Evolutionary conservation across 768 basidiomycete genomes (phyloP).

Genomic region (Leccinellum rugosiceps): DNA sequence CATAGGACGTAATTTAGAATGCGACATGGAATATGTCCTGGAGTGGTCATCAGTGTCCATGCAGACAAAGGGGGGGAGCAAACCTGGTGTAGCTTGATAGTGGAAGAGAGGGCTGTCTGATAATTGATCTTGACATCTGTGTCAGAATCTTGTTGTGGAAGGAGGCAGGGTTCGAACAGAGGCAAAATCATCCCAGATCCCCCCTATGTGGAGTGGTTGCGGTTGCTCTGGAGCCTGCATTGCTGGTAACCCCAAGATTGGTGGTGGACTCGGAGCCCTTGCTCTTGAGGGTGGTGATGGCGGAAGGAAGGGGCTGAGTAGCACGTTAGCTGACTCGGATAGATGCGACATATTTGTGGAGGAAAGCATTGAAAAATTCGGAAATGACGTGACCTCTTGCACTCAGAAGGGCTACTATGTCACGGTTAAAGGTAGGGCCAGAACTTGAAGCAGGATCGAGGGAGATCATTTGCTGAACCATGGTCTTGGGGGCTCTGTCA

Average conservation of each 20-base stretch:
- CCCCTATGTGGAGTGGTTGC: slow-evolving; percentile 81
- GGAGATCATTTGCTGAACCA: slow-evolving; percentile 89
- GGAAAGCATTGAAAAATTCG: slow-evolving; percentile 91
- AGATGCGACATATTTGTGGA: slow-evolving; percentile 84
- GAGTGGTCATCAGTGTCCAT: slow-evolving; percentile 3
- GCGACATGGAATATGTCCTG: slow-evolving; percentile 80
- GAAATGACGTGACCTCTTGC: slow-evolving; percentile 83
- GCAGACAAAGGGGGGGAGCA: neutral
- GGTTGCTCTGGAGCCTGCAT: slow-evolving; percentile 68
- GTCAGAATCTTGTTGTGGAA: slow-evolving; percentile 41
- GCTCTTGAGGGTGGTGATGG: slow-evolving; percentile 28
- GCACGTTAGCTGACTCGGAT: slow-evolving; percentile 74
- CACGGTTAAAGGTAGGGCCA: slow-evolving; percentile 83
- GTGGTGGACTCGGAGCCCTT: slow-evolving; percentile 15
- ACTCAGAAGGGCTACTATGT: slow-evolving; percentile 65
- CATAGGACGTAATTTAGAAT: slow-evolving; percentile 57
- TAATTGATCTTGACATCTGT: slow-evolving; percentile 59
- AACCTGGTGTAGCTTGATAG: slow-evolving; percentile 63
- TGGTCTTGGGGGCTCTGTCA: slow-evolving; percentile 47
- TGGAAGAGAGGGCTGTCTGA: slow-evolving; percentile 28
- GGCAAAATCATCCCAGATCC: slow-evolving; percentile 85
- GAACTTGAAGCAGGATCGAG: slow-evolving; percentile 71
- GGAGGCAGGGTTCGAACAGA: slow-evolving; percentile 71
- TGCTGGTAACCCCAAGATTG: slow-evolving; percentile 22
- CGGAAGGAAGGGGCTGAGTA: slow-evolving; percentile 39